These are phyloP conservation scores for Ascomycota sp. DNA, from an alignment of 2,329 filamentous ascomycete species.

Conservation along the genomic window DNA sequence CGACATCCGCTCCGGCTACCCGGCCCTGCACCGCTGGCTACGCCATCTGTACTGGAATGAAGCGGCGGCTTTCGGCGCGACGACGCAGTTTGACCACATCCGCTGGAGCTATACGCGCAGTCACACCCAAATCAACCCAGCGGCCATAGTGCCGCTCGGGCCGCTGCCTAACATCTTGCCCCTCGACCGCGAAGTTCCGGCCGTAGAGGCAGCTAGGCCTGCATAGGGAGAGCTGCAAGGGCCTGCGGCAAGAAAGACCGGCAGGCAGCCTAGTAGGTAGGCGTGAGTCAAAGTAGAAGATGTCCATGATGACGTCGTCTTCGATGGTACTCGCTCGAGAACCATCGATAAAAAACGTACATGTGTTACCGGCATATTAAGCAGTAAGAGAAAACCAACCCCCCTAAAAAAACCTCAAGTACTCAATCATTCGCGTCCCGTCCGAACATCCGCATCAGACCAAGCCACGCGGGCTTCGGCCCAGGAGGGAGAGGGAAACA, in stretches of 20 bases:
- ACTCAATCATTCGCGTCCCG: too few relatives aligned
- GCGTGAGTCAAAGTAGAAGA: not conserved
- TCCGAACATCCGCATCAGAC: too few relatives aligned
- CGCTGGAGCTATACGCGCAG: constrained; percentile 52
- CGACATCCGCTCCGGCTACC: constrained; percentile 71
- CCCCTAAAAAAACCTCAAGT: too few relatives aligned
- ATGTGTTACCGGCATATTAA: too few relatives aligned
- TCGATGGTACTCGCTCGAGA: too few relatives aligned
- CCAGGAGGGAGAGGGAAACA: too few relatives aligned
- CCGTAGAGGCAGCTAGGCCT: not conserved
- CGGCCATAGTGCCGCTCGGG: constrained; percentile 63
- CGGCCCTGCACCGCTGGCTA: constrained; percentile 62
- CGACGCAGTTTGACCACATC: constrained; percentile 88
- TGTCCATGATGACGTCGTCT: too few relatives aligned
- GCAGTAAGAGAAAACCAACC: too few relatives aligned
- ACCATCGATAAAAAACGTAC: too few relatives aligned
- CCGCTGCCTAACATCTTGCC: constrained; percentile 66
- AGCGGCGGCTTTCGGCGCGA: constrained; percentile 49
- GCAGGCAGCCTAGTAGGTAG: not conserved
- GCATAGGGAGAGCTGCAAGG: not conserved
- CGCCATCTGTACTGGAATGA: constrained; percentile 68
- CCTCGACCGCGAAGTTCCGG: constrained; percentile 52
- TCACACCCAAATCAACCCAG: constrained; percentile 45
- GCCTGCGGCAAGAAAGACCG: not conserved
- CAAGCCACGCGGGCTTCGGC: too few relatives aligned